Percentiles rank a stretch among this genome's conserved stretches.
Conservation (phyloP, 768 basidiomycete genomes). For the Gymnopilus junonius region DNA sequence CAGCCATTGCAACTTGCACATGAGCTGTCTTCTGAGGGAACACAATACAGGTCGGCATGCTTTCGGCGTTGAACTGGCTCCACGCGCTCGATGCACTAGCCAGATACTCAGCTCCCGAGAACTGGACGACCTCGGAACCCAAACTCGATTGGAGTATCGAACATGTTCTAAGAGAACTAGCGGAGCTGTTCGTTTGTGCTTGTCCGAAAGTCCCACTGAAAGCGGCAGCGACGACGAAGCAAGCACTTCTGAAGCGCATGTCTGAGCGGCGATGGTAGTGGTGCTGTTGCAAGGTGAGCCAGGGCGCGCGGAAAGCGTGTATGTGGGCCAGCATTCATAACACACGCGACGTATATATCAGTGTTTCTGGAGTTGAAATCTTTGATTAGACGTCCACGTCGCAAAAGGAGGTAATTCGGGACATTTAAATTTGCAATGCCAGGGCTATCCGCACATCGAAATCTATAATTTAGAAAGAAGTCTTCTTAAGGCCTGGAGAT, state of each 20-base stretch:
- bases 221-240: constrained; percentile 16
- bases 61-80: constrained; percentile 38
- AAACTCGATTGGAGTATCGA: constrained; percentile 23
- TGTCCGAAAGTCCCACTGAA: constrained; percentile 15
- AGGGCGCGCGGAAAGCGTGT: constrained; percentile 14
- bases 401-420: constrained; percentile 23
- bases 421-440: constrained; percentile 1
- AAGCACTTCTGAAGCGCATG: constrained; percentile 22
- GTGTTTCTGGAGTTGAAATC: constrained; percentile 13
- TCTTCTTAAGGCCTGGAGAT: not conserved
- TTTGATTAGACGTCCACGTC: constrained; percentile 24
- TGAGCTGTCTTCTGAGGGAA: constrained; percentile 33
- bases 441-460: constrained; percentile 1
- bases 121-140: constrained; percentile 29
- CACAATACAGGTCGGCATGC: constrained; percentile 40
- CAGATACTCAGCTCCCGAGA: constrained; percentile 22
- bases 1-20: constrained; percentile 42
- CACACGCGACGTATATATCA: constrained; percentile 9
- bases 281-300: constrained; percentile 14
- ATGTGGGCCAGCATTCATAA: constrained; percentile 16
- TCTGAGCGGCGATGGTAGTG: constrained; percentile 15
- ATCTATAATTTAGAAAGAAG: not conserved
- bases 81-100: constrained; percentile 27
- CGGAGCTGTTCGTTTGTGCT: constrained; percentile 5
- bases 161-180: constrained; percentile 21